phyloP scores from a whole-genome alignment of 169 alveolate genomes.

The Eimeria sp. region DNA sequence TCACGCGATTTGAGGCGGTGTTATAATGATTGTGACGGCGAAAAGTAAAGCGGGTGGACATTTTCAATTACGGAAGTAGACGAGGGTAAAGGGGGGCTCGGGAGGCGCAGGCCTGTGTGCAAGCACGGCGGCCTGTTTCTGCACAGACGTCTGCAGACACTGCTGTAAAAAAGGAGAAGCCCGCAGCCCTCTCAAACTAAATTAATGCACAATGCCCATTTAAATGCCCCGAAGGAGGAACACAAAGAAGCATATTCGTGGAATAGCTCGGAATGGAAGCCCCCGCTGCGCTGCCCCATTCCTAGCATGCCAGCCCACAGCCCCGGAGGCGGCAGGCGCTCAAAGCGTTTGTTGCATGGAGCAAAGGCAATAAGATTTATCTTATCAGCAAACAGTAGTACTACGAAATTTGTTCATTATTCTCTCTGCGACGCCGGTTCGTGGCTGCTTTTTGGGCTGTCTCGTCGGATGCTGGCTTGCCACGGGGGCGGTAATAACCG shows the following conservation, averaged over 20 bases:
- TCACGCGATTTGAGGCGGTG: conserved; percentile 93
- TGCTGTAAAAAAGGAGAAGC: not conserved
- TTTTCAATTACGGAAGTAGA: conserved; percentile 63
- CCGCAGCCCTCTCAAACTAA: conserved; percentile 49
- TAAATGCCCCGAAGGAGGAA: not conserved
- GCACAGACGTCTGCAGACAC: conserved; percentile 58
- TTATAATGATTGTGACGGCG: conserved; percentile 93
- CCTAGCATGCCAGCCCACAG: conserved; percentile 66
- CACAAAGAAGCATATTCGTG: not conserved
- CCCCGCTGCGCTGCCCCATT: conserved; percentile 47
- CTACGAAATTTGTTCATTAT: not conserved
- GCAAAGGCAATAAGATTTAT: not conserved
- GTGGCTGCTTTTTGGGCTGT: not conserved
- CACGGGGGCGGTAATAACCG: not conserved
- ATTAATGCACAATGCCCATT: not conserved
- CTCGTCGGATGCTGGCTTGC: conserved; percentile 5
- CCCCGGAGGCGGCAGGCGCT: conserved; percentile 12
- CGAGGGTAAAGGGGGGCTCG: conserved; percentile 33
- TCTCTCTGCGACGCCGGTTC: not conserved
- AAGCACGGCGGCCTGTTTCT: conserved; percentile 11
- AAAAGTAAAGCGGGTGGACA: conserved; percentile 94
- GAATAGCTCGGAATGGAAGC: not conserved
- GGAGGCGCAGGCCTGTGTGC: conserved; percentile 23
- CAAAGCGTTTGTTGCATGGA: not conserved
- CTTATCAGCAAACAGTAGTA: not conserved